These are phyloP conservation scores for Cyberlindnera saturnus DNA, from an alignment of 805 yeast species.

Conservation along the genomic window DNA sequence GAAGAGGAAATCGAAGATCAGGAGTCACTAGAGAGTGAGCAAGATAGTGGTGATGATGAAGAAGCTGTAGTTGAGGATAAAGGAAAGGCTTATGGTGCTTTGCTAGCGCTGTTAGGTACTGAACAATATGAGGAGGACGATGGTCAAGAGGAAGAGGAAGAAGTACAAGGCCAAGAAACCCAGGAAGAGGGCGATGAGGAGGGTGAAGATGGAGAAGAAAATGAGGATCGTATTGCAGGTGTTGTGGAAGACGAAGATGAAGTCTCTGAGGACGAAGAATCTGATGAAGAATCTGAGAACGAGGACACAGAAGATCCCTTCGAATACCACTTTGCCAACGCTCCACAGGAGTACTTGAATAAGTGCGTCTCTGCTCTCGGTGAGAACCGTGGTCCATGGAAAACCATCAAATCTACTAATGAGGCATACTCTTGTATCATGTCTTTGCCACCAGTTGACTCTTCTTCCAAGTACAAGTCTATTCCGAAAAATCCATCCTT, in stretches of 20 bases:
- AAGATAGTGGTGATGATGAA: conserved; percentile 14
- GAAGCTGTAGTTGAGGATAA: conserved; percentile 27
- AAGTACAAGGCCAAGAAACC: conserved; percentile 10
- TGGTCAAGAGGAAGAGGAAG: conserved; percentile 8
- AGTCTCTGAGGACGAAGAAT: conserved; percentile 20
- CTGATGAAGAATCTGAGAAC: conserved; percentile 27
- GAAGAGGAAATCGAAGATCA: conserved; percentile 13
- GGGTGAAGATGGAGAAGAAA: conserved; percentile 21
- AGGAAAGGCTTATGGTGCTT: conserved; percentile 57
- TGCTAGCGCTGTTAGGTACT: conserved; percentile 52
- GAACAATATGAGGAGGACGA: conserved; percentile 31
- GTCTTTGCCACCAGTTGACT: conserved; percentile 24
- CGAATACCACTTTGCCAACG: conserved; percentile 63
- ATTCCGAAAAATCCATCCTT: conserved; percentile 19
- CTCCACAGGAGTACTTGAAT: conserved; percentile 31
- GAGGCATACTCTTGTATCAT: conserved; percentile 14
- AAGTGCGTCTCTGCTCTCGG: conserved; percentile 29
- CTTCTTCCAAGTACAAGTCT: conserved; percentile 13
- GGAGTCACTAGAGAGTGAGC: conserved; percentile 11
- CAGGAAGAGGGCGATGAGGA: conserved; percentile 13
- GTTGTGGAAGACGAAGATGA: conserved; percentile 18
- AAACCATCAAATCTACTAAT: conserved; percentile 17
- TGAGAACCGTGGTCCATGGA: conserved; percentile 20
- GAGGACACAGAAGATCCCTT: conserved; percentile 61
- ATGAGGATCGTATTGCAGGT: conserved; percentile 21